Base-by-base conservation (phyloP, 1,284 basidiomycete genomes). In the Ustilago shanxiensis region DNA sequence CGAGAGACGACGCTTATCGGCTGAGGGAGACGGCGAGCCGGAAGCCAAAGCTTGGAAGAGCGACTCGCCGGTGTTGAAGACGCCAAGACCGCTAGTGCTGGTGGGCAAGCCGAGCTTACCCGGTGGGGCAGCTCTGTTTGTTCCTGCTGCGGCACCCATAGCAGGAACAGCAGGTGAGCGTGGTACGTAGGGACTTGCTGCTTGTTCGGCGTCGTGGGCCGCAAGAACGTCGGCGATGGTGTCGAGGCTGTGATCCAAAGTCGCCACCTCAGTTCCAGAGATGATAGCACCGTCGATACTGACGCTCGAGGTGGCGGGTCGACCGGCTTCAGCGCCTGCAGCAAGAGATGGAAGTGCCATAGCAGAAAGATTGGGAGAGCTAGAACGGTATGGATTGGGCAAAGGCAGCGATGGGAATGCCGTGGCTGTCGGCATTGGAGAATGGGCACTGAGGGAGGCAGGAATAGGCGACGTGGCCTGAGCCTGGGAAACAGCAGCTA, bases 211-310 rank as follows among this genome's bases (percentile, higher is more conserved):
- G 47, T 78, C 72, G 62, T 74, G 67, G 5, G 71, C 76, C 0
- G 61, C 76, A 18, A 78, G 41, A 22, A 74, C 83, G 26, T 84
- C 83, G 13, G 83, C 79, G 8, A 85, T 72, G 11, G 73, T 80
- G 49, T 76, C 82, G 22, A 85, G 71, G 28, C 79, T 81, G 59
- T 78, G 78, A 16, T 77, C 72, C 22, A 73, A 49, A 9, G 73
- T 81, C 24, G 83, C 83, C 1, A 77, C 76, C 26, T 81, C 77
- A 50, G 75, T 66, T 10, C 74, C 78, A 2, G 77, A 70, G 55
- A 85, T 84, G 65, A 85, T 68, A 29, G 83, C 83, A n/a, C 83
- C 83, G 45, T 85, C 83, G 60, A 85, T 83, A 54, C 81, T 83
- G 60, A 85, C 56, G 44, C 81, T 84, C 14, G 77, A 78, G 0